phyloP scores from a whole-genome alignment of 495 filamentous ascomycete genomes.

The Daldinia decipiens region DNA sequence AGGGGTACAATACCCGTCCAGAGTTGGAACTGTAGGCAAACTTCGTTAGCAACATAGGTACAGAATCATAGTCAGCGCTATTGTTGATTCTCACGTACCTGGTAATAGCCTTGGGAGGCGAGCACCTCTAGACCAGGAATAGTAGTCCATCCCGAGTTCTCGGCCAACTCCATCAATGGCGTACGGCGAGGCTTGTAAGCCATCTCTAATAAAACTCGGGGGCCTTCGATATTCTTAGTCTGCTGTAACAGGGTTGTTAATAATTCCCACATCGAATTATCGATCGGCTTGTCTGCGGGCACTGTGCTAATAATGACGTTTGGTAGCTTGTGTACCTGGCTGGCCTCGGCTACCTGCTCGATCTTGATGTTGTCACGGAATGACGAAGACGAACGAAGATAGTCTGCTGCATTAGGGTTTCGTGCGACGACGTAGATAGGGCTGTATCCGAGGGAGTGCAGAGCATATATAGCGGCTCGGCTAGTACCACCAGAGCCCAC shows the following conservation, averaged over 20 bases:
- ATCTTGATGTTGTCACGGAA: conserved; percentile 84
- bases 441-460: conserved; percentile 82
- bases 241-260: conserved; percentile 71
- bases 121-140: conserved; percentile 91
- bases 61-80: background rate
- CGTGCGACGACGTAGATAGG: conserved; percentile 91
- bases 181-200: conserved; percentile 91
- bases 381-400: conserved; percentile 70
- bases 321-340: conserved; percentile 66
- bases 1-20: conserved; percentile 83
- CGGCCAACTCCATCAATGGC: conserved; percentile 84
- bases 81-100: conserved; percentile 54
- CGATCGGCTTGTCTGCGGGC: conserved; percentile 88
- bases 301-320: conserved; percentile 87
- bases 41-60: conserved; percentile 21
- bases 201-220: conserved; percentile 87
- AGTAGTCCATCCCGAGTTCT: conserved; percentile 82
- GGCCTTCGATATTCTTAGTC: conserved; percentile 52
- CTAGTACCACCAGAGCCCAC: conserved; percentile 93
- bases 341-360: conserved; percentile 62
- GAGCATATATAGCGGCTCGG: conserved; percentile 87
- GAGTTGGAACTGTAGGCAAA: conserved; percentile 66
- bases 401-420: conserved; percentile 70
- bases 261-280: conserved; percentile 72
- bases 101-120: conserved; percentile 85